These are phyloP conservation scores for Talaromyces sp. DNA, from an alignment of 2,329 filamentous ascomycete species.

Conservation along the genomic window DNA sequence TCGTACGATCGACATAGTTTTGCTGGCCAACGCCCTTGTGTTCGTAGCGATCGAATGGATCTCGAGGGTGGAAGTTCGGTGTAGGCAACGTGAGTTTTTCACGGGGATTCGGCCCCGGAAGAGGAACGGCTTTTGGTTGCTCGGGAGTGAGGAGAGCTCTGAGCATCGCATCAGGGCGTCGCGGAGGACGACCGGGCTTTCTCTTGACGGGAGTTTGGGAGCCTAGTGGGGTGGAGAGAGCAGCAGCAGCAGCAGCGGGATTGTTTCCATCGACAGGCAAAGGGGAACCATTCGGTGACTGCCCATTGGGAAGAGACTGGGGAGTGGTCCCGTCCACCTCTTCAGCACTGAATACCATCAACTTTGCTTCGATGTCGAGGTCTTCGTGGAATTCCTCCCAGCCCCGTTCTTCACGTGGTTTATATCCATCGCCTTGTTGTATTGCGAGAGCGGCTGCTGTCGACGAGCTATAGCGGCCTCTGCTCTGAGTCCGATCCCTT, in stretches of 20 bases:
- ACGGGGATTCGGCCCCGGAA: slow-evolving; percentile 46
- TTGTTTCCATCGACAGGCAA: slow-evolving; percentile 22
- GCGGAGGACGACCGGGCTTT: slow-evolving; percentile 60
- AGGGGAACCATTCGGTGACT: slow-evolving; percentile 22
- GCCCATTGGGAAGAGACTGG: slow-evolving; percentile 23
- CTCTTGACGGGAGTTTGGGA: slow-evolving; percentile 48
- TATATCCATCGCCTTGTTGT: slow-evolving; percentile 91
- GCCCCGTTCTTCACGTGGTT: slow-evolving; percentile 89
- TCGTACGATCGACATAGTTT: slow-evolving; percentile 90
- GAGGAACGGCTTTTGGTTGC: slow-evolving; percentile 46
- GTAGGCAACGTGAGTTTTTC: slow-evolving; percentile 46
- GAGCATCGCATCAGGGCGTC: slow-evolving; percentile 57
- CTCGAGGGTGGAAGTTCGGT: slow-evolving; percentile 42
- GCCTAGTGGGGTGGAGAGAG: slow-evolving; percentile 33
- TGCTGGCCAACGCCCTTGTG: slow-evolving; percentile 79
- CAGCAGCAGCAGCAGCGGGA: slow-evolving; percentile 30
- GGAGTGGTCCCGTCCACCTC: slow-evolving; percentile 68
- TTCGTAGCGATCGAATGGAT: slow-evolving; percentile 54
- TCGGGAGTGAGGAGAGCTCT: slow-evolving; percentile 56
- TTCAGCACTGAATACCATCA: slow-evolving; percentile 73
- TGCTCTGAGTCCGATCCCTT: slow-evolving; percentile 39
- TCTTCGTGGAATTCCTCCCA: slow-evolving; percentile 98
- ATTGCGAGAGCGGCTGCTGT: slow-evolving; percentile 83
- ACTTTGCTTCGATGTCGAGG: slow-evolving; percentile 77
- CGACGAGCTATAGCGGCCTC: slow-evolving; percentile 73